Evolutionary conservation across 805 yeast genomes (phyloP), one percentile per base, ranked within the genome.

Genomic region (Ogataea angusta): DNA sequence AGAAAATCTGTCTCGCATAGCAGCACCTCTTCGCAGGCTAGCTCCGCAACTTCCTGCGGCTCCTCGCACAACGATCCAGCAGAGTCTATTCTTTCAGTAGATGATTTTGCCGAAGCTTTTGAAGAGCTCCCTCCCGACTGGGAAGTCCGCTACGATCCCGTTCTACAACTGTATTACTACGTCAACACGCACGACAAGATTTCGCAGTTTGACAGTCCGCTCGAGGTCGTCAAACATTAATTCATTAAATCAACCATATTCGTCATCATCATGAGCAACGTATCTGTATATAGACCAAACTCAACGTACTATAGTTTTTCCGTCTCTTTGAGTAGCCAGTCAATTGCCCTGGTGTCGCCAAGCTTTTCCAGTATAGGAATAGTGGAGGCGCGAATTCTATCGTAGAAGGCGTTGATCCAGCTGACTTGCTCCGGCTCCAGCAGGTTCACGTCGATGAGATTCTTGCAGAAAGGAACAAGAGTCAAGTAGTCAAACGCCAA

Each of bases 401-500:
- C 52, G 59, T 90, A 89, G 57, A 85, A 89, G 1, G 57, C 52
- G 56, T 93, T 80, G 45, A 93, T 68, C 82, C 88, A 81, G 1
- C 59, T 51, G 42, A 72, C 72, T 62, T 91, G 97, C 13, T 76
- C 82, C 0, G 48, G 45, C 1, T 75, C 70, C 51, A 91, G 69
- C 57, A 86, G 49, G 5, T 53, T 49, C 6, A 52, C 59, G 56
- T 89, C 86, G 43, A 90, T 88, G 57, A 91, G 72, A 36, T 76
- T 79, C 48, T 71, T 72, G 60, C 95, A 87, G 62, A 85, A 84
- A 14, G 99, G 99, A 15, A 86, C 85, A 51, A 80, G 62, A 0
- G 98, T 91, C 38, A 88, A 67, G 49, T 95, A 88, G 46, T 86
- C 95, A 59, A 93, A 89, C 45, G 76, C 78, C 36, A 78, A 73